Base-by-base conservation (phyloP, 306 rosid genomes). In the Medicago lupulina region DNA sequence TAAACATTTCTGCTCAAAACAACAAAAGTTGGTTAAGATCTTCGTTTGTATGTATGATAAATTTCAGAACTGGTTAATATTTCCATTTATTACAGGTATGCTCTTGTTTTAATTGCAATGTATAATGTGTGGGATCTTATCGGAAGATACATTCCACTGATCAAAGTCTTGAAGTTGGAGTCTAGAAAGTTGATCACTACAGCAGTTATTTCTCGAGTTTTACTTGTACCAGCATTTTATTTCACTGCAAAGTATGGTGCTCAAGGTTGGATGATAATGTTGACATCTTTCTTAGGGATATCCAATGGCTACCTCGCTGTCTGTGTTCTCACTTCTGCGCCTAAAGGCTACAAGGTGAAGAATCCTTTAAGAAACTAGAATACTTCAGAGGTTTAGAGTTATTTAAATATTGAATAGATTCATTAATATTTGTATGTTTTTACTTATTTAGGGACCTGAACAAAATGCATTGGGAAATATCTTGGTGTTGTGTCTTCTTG, bases 391-490 rank as follows among this genome's bases (percentile, higher is more conserved):
- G 2, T 76, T 60, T 44, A 70, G 7, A 62, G 25, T 15, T 36
- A 38, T 9, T 36, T 15, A 44, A 19, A 21, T 9, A 53, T 21
- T 9, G 25, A 28, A 21, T 44, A 11, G 6, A 43, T 7, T 21
- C 3, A 17, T 71, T 31, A 6, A 54, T 60, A 5, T 10, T 69
- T 58, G 16, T 4, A 31, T n/a, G 7, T 46, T 71, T 14, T 34
- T 14, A 34, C 6, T 70, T 70, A 46, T 78, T 72, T 39, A 94
- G 96, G 98, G 97, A 62, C 98, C 97, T 5, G 98, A 94, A 77
- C 98, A 94, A 81, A 94, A 94, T 83, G 97, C 98, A 0, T 79
- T 94, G 80, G 98, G 98, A 74, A 94, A 94, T 78, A 11, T 92
- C 17, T 79, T 92, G 87, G 95, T 94, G 16, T 54, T 90, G 87